Percentiles rank a stretch among this genome's conserved stretches.
Conservation (phyloP, 2,329 filamentous ascomycete species). For the Simplicillium sp. region DNA sequence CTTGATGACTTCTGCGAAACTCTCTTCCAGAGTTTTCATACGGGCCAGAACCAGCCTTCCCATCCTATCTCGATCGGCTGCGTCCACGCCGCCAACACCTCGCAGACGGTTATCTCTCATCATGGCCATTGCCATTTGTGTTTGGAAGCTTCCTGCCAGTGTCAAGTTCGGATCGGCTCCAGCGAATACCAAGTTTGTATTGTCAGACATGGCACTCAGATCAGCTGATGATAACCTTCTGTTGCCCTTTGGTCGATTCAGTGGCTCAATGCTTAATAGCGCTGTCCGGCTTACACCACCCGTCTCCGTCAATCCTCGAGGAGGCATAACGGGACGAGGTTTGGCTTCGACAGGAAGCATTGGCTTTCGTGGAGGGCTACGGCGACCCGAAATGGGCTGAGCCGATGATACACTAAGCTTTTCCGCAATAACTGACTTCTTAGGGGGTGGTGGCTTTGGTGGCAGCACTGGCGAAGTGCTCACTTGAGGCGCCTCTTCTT, state of each 20-base stretch:
- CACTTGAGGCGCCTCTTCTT: conserved; percentile 20
- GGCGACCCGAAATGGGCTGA: conserved; percentile 11
- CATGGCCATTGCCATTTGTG: conserved; percentile 67
- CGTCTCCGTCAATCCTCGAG: conserved; percentile 23
- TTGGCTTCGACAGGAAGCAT: conserved; percentile 35
- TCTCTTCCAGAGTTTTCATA: conserved; percentile 90
- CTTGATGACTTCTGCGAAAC: conserved; percentile 76
- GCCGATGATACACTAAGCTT: conserved; percentile 22
- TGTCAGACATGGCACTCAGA: conserved; percentile 65
- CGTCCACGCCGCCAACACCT: conserved; percentile 24
- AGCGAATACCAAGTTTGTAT: conserved; percentile 44
- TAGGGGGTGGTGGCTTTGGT: conserved; percentile 26
- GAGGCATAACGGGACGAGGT: conserved; percentile 46
- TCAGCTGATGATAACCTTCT: conserved; percentile 55
- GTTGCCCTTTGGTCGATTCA: conserved; percentile 24
- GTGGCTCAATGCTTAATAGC: conserved; percentile 41
- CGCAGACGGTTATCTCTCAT: conserved; percentile 47
- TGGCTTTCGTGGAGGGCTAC: conserved; percentile 36
- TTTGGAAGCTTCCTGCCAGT: conserved; percentile 69
- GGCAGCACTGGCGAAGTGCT: conserved; percentile 13
- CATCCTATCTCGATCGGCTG: conserved; percentile 55
- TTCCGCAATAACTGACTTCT: conserved; percentile 18
- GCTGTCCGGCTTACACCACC: conserved; percentile 30
- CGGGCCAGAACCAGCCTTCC: conserved; percentile 73
- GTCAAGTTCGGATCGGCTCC: conserved; percentile 52